Evolutionary conservation across 2,329 filamentous ascomycete species (phyloP).

Genomic region (Arthrinium puccinioides): DNA sequence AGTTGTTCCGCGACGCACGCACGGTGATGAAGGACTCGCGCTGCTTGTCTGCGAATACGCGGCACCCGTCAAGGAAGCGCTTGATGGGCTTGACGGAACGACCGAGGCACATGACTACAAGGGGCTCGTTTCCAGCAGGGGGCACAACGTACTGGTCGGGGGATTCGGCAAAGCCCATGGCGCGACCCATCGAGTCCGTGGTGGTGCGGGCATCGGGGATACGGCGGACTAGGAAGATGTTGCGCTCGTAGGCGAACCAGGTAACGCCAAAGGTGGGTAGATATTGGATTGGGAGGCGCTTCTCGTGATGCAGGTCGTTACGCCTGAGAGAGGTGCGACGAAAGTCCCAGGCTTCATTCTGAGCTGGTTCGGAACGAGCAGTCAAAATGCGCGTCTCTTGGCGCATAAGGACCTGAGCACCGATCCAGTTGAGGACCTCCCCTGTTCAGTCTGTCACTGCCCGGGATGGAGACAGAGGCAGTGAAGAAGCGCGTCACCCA

Average conservation of each 20-base stretch:
- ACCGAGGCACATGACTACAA: conserved; percentile 30
- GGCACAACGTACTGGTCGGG: conserved; percentile 26
- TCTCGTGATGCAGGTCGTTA: conserved; percentile 24
- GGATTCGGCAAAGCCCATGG: conserved; percentile 8
- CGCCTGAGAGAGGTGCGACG: conserved; percentile 15
- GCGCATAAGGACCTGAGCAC: conserved; percentile 23
- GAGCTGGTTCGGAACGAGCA: conserved; percentile 23
- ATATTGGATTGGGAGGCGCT: conserved; percentile 27
- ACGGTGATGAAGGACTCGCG: conserved; percentile 28
- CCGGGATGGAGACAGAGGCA: conserved; percentile 27
- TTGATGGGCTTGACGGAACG: conserved; percentile 24
- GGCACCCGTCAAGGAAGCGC: conserved; percentile 20
- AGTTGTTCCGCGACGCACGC: conserved; percentile 19
- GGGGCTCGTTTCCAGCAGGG: conserved; percentile 27
- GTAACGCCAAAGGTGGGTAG: conserved; percentile 29
- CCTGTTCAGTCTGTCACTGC: conserved; percentile 28
- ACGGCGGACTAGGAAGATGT: conserved; percentile 28
- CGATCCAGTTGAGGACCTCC: conserved; percentile 30
- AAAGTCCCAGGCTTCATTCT: conserved; percentile 24
- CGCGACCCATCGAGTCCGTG: conserved; percentile 2
- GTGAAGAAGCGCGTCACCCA: conserved; percentile 28
- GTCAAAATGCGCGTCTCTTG: conserved; percentile 25
- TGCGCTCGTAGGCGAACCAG: conserved; percentile 25
- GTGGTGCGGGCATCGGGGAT: conserved; percentile 12
- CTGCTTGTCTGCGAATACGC: conserved; percentile 25